phyloP scores from a whole-genome alignment of 2,329 filamentous ascomycete genomes.

The Pseudocercospora musae region DNA sequence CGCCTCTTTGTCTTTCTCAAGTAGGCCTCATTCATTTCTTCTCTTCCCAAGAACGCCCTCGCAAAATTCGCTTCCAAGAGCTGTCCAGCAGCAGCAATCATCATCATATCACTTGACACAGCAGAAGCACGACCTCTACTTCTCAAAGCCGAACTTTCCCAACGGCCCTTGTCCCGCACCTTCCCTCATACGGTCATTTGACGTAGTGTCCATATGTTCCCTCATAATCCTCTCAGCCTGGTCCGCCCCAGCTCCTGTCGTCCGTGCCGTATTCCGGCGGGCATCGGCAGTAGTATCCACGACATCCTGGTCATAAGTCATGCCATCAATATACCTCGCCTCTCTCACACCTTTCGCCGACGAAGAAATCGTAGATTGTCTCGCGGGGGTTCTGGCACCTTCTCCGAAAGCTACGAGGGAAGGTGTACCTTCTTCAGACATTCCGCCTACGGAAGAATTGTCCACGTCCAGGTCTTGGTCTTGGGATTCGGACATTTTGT shows the following conservation, averaged over 20 bases:
- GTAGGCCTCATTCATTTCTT: background rate
- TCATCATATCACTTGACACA: background rate
- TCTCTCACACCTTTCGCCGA: conserved; percentile 41
- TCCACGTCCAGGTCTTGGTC: conserved; percentile 39
- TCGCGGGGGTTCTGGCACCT: conserved; percentile 62
- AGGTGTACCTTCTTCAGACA: conserved; percentile 80
- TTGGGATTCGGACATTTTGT: conserved; percentile 63
- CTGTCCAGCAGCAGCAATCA: background rate
- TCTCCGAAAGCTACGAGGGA: conserved; percentile 91
- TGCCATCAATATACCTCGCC: conserved; percentile 44
- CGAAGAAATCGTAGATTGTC: conserved; percentile 60
- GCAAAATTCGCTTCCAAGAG: background rate
- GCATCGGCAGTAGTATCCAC: conserved; percentile 38
- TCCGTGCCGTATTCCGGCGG: background rate
- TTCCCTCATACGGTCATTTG: conserved; percentile 35
- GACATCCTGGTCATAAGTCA: conserved; percentile 44
- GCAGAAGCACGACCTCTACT: conserved; percentile 13
- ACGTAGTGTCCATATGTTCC: conserved; percentile 52
- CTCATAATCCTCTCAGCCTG: conserved; percentile 64
- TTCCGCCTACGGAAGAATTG: conserved; percentile 66
- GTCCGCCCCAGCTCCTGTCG: conserved; percentile 34
- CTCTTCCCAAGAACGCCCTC: background rate
- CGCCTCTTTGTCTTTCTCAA: background rate
- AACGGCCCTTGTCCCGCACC: conserved; percentile 47
- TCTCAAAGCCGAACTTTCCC: conserved; percentile 61